These are phyloP conservation scores for Candida insectorum DNA, from an alignment of 805 yeast genomes.

Conservation along the genomic window DNA sequence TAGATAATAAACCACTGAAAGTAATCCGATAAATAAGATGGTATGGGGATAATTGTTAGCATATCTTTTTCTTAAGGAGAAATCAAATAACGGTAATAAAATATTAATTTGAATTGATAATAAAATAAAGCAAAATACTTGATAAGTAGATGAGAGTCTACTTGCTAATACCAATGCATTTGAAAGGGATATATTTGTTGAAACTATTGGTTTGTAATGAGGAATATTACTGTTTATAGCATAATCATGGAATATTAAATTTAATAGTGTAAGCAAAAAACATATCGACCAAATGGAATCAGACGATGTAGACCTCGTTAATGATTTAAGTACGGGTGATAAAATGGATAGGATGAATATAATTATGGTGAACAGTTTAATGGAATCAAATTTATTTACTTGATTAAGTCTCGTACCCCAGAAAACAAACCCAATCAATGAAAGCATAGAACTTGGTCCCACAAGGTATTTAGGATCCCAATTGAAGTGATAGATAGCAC, in stretches of 20 bases:
- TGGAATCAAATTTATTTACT: slow-evolving; percentile 7
- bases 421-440: slow-evolving; percentile 32
- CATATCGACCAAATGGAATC: slow-evolving; percentile 95
- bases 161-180: slow-evolving; percentile 90
- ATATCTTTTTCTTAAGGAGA: slow-evolving; percentile 46
- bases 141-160: slow-evolving; percentile 66
- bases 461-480: slow-evolving; percentile 52
- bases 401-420: slow-evolving; percentile 16
- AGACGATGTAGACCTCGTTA: slow-evolving; percentile 84
- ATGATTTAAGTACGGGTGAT: slow-evolving; percentile 85
- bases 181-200: slow-evolving; percentile 79
- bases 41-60: slow-evolving; percentile 20
- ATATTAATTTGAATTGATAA: slow-evolving; percentile 70
- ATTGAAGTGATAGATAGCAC: slow-evolving; percentile 48
- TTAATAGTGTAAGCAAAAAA: slow-evolving; percentile 70
- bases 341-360: slow-evolving; percentile 69
- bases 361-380: slow-evolving; percentile 69
- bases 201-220: slow-evolving; percentile 50
- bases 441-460: slow-evolving; percentile 17
- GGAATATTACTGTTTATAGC: slow-evolving; percentile 41
- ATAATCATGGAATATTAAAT: slow-evolving; percentile 67
- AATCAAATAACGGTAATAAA: slow-evolving; percentile 66
- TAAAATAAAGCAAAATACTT: slow-evolving; percentile 81
- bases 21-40: slow-evolving; percentile 21
- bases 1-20: slow-evolving; percentile 16